Evolutionary conservation across 2,329 filamentous ascomycete genomes (phyloP).

Genomic region (Tolypocladium tropicale): DNA sequence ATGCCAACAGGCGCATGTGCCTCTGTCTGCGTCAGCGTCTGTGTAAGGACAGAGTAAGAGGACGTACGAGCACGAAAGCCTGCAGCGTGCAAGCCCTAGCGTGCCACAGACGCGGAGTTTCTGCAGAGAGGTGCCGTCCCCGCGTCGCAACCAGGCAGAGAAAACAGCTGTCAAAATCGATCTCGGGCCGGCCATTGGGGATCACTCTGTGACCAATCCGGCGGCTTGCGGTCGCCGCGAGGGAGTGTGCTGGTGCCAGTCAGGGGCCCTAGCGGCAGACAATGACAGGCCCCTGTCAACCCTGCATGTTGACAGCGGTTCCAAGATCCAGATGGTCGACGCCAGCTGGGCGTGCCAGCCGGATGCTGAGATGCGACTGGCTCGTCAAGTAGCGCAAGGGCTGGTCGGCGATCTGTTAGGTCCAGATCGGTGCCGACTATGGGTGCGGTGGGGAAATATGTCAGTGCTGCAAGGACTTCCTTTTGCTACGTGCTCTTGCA

Average conservation of each 20-base stretch:
- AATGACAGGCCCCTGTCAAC: constrained; percentile 5
- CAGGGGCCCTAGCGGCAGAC: neutral
- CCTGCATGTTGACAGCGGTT: constrained; percentile 8
- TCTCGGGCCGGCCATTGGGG: neutral
- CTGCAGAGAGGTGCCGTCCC: neutral
- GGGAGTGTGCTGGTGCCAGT: neutral
- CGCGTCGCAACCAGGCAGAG: neutral
- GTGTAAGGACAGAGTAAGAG: neutral
- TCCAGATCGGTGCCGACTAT: constrained; percentile 2
- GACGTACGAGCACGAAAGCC: neutral
- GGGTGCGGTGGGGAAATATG: neutral
- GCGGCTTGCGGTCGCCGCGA: neutral
- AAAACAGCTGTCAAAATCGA: constrained; percentile 1
- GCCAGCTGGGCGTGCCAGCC: constrained; percentile 13
- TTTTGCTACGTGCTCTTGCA: neutral
- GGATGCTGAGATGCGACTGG: constrained; percentile 22
- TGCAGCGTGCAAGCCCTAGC: neutral
- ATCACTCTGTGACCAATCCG: neutral
- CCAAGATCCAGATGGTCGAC: constrained; percentile 3
- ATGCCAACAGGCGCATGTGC: neutral
- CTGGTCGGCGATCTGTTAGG: constrained; percentile 1
- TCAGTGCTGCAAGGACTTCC: neutral
- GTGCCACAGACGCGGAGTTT: neutral
- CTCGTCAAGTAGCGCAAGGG: constrained; percentile 16
- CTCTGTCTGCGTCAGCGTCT: neutral